Evolutionary conservation across 176 grass and related monocot species (phyloP).

Genomic region (Zoysia pacifica): DNA sequence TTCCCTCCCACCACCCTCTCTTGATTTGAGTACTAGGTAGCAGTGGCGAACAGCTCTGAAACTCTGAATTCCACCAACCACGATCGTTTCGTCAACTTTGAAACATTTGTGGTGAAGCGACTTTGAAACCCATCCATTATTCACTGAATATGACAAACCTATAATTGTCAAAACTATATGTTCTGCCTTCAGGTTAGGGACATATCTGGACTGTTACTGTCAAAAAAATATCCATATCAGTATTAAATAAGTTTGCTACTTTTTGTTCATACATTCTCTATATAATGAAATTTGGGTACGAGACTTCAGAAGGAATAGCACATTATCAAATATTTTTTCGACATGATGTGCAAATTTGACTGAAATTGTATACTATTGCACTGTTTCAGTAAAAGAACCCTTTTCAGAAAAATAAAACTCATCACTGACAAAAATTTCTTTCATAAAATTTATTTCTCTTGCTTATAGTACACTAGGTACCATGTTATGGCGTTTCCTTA

Average conservation of each 20-base stretch:
- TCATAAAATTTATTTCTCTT: background rate
- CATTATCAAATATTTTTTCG: background rate
- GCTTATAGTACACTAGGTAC: background rate
- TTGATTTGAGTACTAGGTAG: too few relatives aligned
- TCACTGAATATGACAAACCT: background rate
- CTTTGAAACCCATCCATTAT: background rate
- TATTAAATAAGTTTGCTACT: background rate
- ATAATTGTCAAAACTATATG: constrained; percentile 3
- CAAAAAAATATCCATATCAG: background rate
- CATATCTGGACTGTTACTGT: constrained; percentile 4
- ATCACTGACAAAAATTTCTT: background rate
- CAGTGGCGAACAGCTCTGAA: too few relatives aligned
- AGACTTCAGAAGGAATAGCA: background rate
- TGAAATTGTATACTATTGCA: background rate
- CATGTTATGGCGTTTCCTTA: background rate
- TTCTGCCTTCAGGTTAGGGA: background rate
- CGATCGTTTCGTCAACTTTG: too few relatives aligned
- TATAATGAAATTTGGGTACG: background rate
- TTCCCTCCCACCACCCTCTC: too few relatives aligned
- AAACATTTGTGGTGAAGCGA: too few relatives aligned
- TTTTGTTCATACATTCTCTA: background rate
- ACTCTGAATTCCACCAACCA: too few relatives aligned
- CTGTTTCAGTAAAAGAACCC: background rate
- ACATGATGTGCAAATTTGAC: background rate
- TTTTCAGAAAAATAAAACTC: background rate